A percentile compares a stretch with the other conserved stretches of the same genome.
phyloP scores from a whole-genome alignment of 2,329 filamentous ascomycete genomes.

The Colletotrichum simmondsii region DNA sequence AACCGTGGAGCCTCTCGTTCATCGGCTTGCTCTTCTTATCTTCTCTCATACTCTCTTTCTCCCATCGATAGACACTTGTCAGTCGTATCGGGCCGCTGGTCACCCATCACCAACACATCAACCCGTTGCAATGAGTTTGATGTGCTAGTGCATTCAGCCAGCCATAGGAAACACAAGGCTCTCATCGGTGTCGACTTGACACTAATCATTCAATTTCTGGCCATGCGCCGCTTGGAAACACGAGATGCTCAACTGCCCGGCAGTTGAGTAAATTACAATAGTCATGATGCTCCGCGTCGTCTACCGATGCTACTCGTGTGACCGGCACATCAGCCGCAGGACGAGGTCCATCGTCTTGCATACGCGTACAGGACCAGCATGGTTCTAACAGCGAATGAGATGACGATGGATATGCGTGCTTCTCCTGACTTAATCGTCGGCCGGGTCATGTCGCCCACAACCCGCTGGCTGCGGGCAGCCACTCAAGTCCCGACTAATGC shows the following conservation, averaged over 20 bases:
- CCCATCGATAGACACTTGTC: no score
- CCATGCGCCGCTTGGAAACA: background rate
- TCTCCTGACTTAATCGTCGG: accelerated
- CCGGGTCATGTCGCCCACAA: background rate
- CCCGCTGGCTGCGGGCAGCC: background rate
- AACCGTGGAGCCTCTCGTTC: background rate
- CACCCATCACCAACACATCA: background rate
- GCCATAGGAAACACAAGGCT: background rate
- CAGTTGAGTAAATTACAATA: background rate
- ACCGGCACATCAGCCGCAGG: background rate
- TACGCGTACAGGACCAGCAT: background rate
- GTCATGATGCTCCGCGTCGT: background rate
- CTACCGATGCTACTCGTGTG: background rate
- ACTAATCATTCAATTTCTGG: background rate
- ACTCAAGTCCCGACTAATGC: background rate
- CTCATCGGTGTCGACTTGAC: background rate
- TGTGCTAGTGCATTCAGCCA: background rate
- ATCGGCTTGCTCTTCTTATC: no score
- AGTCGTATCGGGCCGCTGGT: background rate
- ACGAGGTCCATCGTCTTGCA: no score
- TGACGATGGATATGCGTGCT: background rate
- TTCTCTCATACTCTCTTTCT: no score
- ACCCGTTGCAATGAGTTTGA: background rate
- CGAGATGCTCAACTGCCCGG: background rate
- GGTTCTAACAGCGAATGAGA: background rate